A percentile compares a stretch with the other conserved stretches of the same genome.
Evolutionary conservation across 495 filamentous ascomycete species (phyloP).

Genomic region (Aspergillus cristatus): DNA sequence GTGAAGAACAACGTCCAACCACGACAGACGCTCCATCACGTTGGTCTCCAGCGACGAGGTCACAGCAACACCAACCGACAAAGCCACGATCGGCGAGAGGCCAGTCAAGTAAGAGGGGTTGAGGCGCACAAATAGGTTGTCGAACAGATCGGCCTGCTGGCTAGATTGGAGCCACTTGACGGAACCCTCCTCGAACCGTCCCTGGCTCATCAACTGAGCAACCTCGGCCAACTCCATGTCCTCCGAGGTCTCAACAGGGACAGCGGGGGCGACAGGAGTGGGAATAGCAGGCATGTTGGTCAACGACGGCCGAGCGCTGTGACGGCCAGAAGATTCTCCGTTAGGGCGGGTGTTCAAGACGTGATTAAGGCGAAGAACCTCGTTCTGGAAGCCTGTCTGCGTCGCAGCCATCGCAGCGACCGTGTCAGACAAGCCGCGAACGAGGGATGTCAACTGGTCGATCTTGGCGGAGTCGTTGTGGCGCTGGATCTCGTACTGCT

Average conservation of each 20-base stretch:
- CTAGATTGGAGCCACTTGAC: slow-evolving; percentile 78
- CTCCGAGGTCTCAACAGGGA: slow-evolving; percentile 40
- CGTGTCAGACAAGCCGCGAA: slow-evolving; percentile 61
- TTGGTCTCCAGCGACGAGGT: slow-evolving; percentile 59
- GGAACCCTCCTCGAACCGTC: slow-evolving; percentile 62
- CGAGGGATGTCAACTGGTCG: slow-evolving; percentile 66
- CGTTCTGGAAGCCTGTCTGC: slow-evolving; percentile 53
- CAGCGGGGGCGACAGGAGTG: slow-evolving; percentile 22
- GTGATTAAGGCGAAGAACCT: slow-evolving; percentile 46
- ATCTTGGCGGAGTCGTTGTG: slow-evolving; percentile 67
- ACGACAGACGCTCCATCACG: slow-evolving; percentile 57
- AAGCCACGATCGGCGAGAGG: slow-evolving; percentile 64
- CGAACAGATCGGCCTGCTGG: slow-evolving; percentile 67
- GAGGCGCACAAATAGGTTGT: slow-evolving; percentile 65
- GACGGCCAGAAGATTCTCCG: neutral
- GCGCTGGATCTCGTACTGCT: slow-evolving; percentile 58
- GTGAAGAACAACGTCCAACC: slow-evolving; percentile 66
- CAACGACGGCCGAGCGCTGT: neutral
- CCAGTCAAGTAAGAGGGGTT: slow-evolving; percentile 58
- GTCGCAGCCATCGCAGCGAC: slow-evolving; percentile 60
- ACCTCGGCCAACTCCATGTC: slow-evolving; percentile 58
- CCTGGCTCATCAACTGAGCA: slow-evolving; percentile 51
- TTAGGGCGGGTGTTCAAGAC: slow-evolving; percentile 7
- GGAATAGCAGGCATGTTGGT: slow-evolving; percentile 1
- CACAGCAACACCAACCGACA: slow-evolving; percentile 78